These are phyloP conservation scores for Diaporthe ilicicola DNA, from an alignment of 2,329 filamentous ascomycete species.

Conservation along the genomic window DNA sequence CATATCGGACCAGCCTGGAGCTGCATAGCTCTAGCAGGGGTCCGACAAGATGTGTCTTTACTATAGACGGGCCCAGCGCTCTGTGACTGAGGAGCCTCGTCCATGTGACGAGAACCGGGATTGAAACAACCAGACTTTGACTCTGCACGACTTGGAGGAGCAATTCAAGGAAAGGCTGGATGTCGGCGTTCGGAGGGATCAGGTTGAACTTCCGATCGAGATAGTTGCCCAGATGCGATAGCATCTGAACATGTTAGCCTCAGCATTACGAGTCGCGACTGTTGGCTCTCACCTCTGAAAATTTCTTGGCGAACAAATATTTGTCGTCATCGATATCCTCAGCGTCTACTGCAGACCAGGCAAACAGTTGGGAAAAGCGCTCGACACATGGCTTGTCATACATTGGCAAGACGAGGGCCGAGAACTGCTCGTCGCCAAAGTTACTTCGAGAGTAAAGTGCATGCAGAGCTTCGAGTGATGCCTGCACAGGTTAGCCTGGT, in stretches of 20 bases:
- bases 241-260: constrained; percentile 64
- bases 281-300: constrained; percentile 76
- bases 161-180: constrained; percentile 80
- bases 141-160: constrained; percentile 82
- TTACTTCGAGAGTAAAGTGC: constrained; percentile 79
- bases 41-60: constrained; percentile 72
- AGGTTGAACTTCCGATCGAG: constrained; percentile 79
- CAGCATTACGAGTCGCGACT: not conserved
- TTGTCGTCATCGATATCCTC: constrained; percentile 90
- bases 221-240: constrained; percentile 86
- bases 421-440: constrained; percentile 81
- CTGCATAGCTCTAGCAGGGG: constrained; percentile 85
- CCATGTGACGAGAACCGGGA: constrained; percentile 91
- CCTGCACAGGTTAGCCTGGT: constrained; percentile 55
- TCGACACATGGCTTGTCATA: constrained; percentile 76
- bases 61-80: constrained; percentile 70
- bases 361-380: constrained; percentile 77
- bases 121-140: constrained; percentile 90
- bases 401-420: constrained; percentile 80
- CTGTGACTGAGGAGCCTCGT: constrained; percentile 80
- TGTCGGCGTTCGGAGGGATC: constrained; percentile 70
- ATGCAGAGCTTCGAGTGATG: constrained; percentile 84
- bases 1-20: constrained; percentile 85
- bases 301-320: constrained; percentile 91
- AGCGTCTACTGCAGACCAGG: constrained; percentile 81